Percentiles rank a stretch among this genome's conserved stretches.
Conservation (phyloP, 2,329 filamentous ascomycete genomes). For the Dothistroma septosporum region DNA sequence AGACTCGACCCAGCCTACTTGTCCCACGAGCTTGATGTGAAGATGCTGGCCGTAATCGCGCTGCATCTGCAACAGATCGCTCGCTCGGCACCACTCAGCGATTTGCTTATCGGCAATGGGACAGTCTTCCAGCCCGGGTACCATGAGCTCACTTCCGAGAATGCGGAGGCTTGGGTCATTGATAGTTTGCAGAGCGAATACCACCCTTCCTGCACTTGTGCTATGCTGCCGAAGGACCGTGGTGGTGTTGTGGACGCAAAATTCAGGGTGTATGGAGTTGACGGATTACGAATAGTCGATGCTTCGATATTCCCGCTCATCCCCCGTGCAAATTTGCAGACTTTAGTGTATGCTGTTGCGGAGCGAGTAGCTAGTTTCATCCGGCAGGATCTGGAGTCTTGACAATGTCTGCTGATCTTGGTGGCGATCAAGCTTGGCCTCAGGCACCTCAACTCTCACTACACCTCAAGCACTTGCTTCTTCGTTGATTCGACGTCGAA, state of each 20-base stretch:
- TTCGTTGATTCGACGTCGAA: neutral
- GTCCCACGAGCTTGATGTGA: constrained; percentile 48
- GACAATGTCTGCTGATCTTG: neutral
- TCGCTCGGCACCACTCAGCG: constrained; percentile 4
- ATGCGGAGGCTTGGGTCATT: constrained; percentile 12
- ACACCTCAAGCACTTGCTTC: neutral
- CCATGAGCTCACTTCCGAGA: constrained; percentile 2
- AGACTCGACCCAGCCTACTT: constrained; percentile 27
- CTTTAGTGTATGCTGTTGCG: constrained; percentile 17
- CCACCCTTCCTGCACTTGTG: constrained; percentile 41
- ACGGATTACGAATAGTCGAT: constrained; percentile 22
- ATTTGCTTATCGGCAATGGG: constrained; percentile 7
- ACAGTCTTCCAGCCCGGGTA: constrained; percentile 11
- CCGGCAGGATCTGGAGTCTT: constrained; percentile 3
- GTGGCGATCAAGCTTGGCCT: neutral
- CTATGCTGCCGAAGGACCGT: constrained; percentile 20
- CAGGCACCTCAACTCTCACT: neutral
- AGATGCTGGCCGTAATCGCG: constrained; percentile 12
- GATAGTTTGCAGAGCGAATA: constrained; percentile 27
- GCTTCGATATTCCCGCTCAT: constrained; percentile 46
- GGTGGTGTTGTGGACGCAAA: constrained; percentile 10
- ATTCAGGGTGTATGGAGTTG: constrained; percentile 3
- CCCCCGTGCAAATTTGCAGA: constrained; percentile 32
- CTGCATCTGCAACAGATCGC: constrained; percentile 12
- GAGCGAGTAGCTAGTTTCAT: constrained; percentile 18